Conservation (phyloP, 768 basidiomycete genomes). For the Ephemerocybe angulata region DNA sequence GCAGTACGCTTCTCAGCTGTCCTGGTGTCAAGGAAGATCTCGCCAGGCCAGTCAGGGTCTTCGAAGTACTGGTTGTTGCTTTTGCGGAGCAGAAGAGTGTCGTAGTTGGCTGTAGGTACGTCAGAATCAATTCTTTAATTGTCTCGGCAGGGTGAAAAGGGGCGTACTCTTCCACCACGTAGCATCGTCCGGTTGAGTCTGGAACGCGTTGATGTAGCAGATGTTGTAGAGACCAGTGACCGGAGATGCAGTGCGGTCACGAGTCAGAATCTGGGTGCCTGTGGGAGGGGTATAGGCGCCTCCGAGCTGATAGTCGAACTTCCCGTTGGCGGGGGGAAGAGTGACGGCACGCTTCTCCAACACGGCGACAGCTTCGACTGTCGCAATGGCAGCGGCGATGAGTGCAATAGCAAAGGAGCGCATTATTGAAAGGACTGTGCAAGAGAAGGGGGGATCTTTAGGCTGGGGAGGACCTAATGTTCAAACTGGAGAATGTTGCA, state of each 20-base stretch:
- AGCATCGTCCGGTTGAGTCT: not conserved
- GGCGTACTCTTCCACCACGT: not conserved
- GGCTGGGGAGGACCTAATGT: too few relatives aligned
- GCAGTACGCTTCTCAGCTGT: not conserved
- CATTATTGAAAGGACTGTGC: too few relatives aligned
- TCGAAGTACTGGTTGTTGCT: not conserved
- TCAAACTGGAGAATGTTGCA: too few relatives aligned
- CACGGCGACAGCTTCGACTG: too few relatives aligned
- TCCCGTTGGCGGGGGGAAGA: not conserved
- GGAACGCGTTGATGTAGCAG: conserved; percentile 1
- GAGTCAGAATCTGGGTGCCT: not conserved
- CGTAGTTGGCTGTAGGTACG: not conserved
- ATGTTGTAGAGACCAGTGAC: not conserved
- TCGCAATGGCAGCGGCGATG: too few relatives aligned
- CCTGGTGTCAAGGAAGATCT: conserved; percentile 1
- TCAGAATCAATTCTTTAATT: not conserved
- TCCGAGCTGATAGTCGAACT: not conserved
- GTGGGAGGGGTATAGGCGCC: not conserved
- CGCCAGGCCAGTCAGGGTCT: not conserved
- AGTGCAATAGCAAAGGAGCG: too few relatives aligned
- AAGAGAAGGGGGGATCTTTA: too few relatives aligned
- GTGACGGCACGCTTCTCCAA: not conserved
- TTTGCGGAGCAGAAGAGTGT: not conserved
- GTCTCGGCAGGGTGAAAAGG: not conserved
- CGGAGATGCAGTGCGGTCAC: not conserved